These are phyloP conservation scores for Fusarium irregulare DNA, from an alignment of 2,329 filamentous ascomycete species.

Conservation along the genomic window DNA sequence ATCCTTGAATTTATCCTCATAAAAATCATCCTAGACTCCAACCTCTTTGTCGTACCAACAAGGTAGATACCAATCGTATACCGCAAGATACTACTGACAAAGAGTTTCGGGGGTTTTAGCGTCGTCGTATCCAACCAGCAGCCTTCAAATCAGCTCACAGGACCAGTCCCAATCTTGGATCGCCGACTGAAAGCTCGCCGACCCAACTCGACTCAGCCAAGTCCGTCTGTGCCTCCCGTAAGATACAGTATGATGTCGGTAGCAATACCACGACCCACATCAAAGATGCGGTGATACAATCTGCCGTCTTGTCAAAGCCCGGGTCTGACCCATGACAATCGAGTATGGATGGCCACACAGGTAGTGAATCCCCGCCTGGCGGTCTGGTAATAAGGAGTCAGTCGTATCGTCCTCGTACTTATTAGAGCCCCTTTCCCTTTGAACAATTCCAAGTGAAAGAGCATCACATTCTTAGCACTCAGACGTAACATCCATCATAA, in stretches of 20 bases:
- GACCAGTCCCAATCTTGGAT: constrained; percentile 35
- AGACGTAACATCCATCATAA: constrained; percentile 25
- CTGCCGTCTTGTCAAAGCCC: constrained; percentile 41
- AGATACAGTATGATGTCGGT: constrained; percentile 31
- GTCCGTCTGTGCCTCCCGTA: constrained; percentile 28
- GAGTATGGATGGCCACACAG: constrained; percentile 38
- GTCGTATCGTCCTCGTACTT: constrained; percentile 42
- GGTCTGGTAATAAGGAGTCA: constrained; percentile 35
- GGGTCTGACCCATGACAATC: constrained; percentile 45
- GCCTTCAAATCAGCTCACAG: constrained; percentile 40
- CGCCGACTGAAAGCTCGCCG: constrained; percentile 26
- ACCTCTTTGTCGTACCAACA: constrained; percentile 15
- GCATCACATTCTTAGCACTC: constrained; percentile 24
- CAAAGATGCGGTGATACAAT: constrained; percentile 46
- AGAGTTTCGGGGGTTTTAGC: constrained; percentile 39
- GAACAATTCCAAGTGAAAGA: constrained; percentile 15
- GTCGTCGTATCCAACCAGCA: constrained; percentile 46
- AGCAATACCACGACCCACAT: constrained; percentile 44
- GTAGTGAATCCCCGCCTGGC: constrained; percentile 43
- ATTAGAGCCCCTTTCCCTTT: constrained; percentile 17
- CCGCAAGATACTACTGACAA: constrained; percentile 21
- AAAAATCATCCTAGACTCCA: background rate
- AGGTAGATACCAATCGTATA: constrained; percentile 15
- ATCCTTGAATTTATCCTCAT: background rate
- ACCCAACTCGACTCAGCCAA: constrained; percentile 17